Percentiles rank a stretch among this genome's conserved stretches.
Evolutionary conservation across 306 rosid species (phyloP).

Genomic region (peach (Prunus persica)): Prunus_persica_NCBIv2 NC_034009.1:8791001-8791500

Average conservation of each 20-base stretch:
- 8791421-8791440: not conserved
- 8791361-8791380: constrained; percentile 2
- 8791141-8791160: not conserved
- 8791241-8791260: constrained; percentile 13
- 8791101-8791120: not conserved
- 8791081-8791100: not conserved
- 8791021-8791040: not conserved
- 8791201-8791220: not conserved
- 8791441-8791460: not conserved
- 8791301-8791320: constrained; percentile 82
- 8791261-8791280: constrained; percentile 96
- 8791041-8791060: not conserved
- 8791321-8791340: constrained; percentile 19
- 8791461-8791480: not conserved
- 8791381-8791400: not conserved
- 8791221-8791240: constrained; percentile 6
- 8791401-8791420: not conserved
- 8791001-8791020: not conserved
- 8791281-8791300: constrained; percentile 91
- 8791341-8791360: not conserved
- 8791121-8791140: not conserved
- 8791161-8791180: too few relatives aligned
- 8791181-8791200: not conserved
- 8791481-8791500: not conserved
- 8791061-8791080: not conserved